Evolutionary conservation across 805 yeast genomes (phyloP), one percentile per base, ranked within the genome.

Genomic region (Barnettozyma wickerhamii): DNA sequence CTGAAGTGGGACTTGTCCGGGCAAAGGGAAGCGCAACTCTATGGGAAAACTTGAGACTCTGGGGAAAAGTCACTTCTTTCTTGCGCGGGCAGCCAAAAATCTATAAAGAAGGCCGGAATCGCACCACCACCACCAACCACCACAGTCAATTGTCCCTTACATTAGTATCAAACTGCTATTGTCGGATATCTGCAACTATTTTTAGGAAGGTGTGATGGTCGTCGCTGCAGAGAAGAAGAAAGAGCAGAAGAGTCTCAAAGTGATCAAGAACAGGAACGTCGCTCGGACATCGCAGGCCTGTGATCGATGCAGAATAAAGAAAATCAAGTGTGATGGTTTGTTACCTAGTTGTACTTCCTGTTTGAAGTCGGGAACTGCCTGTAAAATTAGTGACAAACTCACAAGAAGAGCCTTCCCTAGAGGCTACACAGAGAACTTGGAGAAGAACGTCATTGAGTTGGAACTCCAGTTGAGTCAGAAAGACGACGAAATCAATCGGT

Each of bases 371-470:
- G 82, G 81, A 1, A 80, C 79, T 51, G 77, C 73, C 33, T 84
- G 95, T 58, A 73, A 77, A 30, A 83, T 84, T 4, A 75, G 84
- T 41, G 91, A 84, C 61, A 82, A 81, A 55, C 61, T 84, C 20
- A 78, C 89, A 0, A 69, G 95, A 60, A 68, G 88, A 45, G 85
- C 90, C 2, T 82, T 84, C 46, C 91, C 93, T 3, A 80, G 81
- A 52, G 91, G 93, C 0, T 84, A 84, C 54, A 84, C 95, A 1
- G 87, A 82, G 60, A 79, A 77, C 51, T 62, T 84, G 49, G 95
- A 84, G 53, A 70, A 69, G 41, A 78, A 76, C 50, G 65, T 84
- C 33, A 71, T 77, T 26, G 72, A 71, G 26, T 63, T 84, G 40
- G 89, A 84, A 55, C 21, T 41, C 4, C 37, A 41, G 21, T 19